A percentile compares a stretch with the other conserved stretches of the same genome.
Evolutionary conservation across 257 asterid genomes (phyloP).

Genomic region (Dorcoceras hygrometricum): DNA sequence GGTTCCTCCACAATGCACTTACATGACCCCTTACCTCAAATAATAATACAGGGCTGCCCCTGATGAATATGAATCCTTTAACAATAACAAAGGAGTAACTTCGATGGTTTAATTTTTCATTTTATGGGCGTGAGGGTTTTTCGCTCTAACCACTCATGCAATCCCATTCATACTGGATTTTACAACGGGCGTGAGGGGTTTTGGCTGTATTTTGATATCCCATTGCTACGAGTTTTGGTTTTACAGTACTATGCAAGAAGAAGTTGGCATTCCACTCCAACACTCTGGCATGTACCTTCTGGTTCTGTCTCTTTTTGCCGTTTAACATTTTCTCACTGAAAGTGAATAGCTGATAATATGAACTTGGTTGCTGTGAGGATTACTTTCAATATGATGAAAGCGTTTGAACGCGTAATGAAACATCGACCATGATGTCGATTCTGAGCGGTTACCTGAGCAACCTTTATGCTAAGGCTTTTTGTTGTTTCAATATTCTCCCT

Average conservation of each 20-base stretch:
- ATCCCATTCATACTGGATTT: too few species aligned
- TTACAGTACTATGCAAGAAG: neutral
- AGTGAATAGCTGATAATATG: neutral
- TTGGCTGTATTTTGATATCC: too few species aligned
- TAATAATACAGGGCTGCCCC: neutral
- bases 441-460: slow-evolving; percentile 83
- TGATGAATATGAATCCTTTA: neutral
- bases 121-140: too few species aligned
- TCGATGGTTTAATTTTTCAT: neutral
- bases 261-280: neutral
- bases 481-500: neutral
- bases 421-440: slow-evolving; percentile 40
- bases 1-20: too few species aligned
- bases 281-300: neutral
- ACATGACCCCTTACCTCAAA: neutral
- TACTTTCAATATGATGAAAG: slow-evolving; percentile 34
- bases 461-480: slow-evolving; percentile 14
- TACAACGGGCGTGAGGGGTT: too few species aligned
- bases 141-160: too few species aligned
- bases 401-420: slow-evolving; percentile 42
- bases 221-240: neutral
- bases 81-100: neutral
- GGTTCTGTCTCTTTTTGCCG: neutral
- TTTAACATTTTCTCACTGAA: neutral
- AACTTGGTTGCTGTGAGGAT: slow-evolving; percentile 46